These are phyloP conservation scores for Urtica urens DNA, from an alignment of 306 rosid genomes.

Conservation along the genomic window DNA sequence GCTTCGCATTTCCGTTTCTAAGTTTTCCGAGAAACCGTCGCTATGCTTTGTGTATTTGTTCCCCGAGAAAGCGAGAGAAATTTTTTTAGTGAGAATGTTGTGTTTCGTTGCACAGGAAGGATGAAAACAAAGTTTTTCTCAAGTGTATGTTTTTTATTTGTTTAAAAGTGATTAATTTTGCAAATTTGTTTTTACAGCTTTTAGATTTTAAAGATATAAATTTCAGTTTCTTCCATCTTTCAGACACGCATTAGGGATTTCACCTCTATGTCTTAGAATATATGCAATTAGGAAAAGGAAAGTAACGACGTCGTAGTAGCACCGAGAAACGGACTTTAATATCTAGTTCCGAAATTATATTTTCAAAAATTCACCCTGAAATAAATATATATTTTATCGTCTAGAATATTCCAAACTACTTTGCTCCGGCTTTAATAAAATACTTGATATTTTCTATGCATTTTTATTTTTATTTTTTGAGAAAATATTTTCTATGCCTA, in stretches of 20 bases:
- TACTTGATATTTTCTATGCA: constrained; percentile 9
- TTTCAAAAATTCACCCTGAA: constrained; percentile 3
- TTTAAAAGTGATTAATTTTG: not conserved
- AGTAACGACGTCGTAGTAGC: constrained; percentile 5
- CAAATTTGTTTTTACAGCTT: not conserved
- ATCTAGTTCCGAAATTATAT: not conserved
- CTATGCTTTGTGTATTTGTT: not conserved
- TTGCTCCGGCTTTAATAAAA: too few relatives aligned
- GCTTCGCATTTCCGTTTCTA: not conserved
- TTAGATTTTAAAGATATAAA: not conserved
- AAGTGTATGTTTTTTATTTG: not conserved
- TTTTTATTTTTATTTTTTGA: constrained; percentile 6
- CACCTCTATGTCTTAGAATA: not conserved
- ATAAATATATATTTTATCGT: constrained; percentile 1
- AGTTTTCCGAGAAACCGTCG: not conserved
- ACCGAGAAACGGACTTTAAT: not conserved
- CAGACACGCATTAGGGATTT: not conserved
- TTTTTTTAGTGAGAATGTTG: too few relatives aligned
- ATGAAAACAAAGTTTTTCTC: not conserved
- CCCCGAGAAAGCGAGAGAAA: constrained; percentile 3
- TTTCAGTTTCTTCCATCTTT: constrained; percentile 14
- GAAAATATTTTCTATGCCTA: too few relatives aligned
- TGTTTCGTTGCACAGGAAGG: too few relatives aligned
- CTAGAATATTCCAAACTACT: constrained; percentile 13
- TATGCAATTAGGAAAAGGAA: not conserved